phyloP scores from a whole-genome alignment of 2,329 filamentous ascomycete species.

The Microsporum canis region DNA sequence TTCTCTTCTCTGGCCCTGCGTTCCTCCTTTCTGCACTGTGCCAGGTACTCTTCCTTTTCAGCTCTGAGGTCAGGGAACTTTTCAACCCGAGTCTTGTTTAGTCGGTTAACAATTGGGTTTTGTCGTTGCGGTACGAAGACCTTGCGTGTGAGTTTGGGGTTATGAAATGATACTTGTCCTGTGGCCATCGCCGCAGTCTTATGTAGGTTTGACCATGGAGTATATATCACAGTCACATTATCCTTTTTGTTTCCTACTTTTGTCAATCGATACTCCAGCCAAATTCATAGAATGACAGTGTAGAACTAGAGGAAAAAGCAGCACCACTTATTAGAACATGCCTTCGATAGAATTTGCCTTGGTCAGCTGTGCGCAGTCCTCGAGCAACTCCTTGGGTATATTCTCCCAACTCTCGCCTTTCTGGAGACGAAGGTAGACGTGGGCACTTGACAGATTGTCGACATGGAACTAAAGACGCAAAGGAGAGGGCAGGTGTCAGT shows the following conservation, averaged over 20 bases:
- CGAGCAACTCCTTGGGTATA: constrained; percentile 62
- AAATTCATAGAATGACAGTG: not conserved
- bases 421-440: constrained; percentile 81
- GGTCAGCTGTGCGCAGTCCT: constrained; percentile 89
- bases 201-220: constrained; percentile 89
- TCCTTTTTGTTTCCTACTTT: constrained; percentile 87
- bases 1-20: constrained; percentile 32
- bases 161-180: constrained; percentile 91
- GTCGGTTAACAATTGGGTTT: constrained; percentile 87
- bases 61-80: constrained; percentile 70
- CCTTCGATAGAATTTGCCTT: constrained; percentile 99
- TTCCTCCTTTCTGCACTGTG: constrained; percentile 61
- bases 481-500: constrained; percentile 1
- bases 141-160: constrained; percentile 69
- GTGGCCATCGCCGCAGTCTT: constrained; percentile 94
- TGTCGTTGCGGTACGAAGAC: constrained; percentile 69
- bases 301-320: not conserved
- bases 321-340: constrained; percentile 24
- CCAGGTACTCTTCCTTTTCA: constrained; percentile 67
- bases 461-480: constrained; percentile 63
- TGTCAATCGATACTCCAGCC: not conserved
- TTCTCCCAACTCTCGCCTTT: constrained; percentile 74
- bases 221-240: constrained; percentile 93
- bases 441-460: constrained; percentile 91
- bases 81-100: constrained; percentile 93